Percentiles rank a stretch among this genome's conserved stretches.
These are phyloP conservation scores for Oryza nivara DNA, from an alignment of 176 grass and related monocot genomes.

Conservation along the genomic window DNA sequence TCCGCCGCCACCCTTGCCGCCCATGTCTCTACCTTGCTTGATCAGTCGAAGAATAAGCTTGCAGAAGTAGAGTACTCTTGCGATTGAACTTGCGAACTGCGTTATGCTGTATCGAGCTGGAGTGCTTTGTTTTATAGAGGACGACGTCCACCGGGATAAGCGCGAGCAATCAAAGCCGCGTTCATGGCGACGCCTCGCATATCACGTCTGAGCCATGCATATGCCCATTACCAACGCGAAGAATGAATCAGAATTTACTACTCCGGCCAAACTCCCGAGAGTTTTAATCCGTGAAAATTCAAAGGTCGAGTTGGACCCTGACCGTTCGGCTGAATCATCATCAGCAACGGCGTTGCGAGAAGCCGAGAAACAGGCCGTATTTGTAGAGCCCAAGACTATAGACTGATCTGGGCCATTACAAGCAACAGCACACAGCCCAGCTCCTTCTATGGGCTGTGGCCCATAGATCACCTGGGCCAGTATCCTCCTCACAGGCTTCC, in stretches of 20 bases:
- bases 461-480: too few species aligned
- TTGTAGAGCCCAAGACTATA: not conserved
- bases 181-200: not conserved
- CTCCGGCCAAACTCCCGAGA: not conserved
- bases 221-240: not conserved
- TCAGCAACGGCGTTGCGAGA: not conserved
- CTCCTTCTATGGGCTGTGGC: not conserved
- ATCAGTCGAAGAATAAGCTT: not conserved
- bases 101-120: not conserved
- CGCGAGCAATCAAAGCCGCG: not conserved
- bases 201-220: not conserved
- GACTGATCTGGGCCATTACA: not conserved
- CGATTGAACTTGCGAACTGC: not conserved
- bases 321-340: not conserved
- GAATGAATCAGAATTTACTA: not conserved
- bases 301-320: not conserved
- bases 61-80: too few species aligned
- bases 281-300: not conserved
- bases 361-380: not conserved
- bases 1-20: conserved; percentile 15
- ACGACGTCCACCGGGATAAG: not conserved
- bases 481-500: too few species aligned
- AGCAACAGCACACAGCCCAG: not conserved
- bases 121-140: not conserved
- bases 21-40: not conserved